Conservation (phyloP, 257 asterid genomes). For the Paraleonurus japonicus region DNA sequence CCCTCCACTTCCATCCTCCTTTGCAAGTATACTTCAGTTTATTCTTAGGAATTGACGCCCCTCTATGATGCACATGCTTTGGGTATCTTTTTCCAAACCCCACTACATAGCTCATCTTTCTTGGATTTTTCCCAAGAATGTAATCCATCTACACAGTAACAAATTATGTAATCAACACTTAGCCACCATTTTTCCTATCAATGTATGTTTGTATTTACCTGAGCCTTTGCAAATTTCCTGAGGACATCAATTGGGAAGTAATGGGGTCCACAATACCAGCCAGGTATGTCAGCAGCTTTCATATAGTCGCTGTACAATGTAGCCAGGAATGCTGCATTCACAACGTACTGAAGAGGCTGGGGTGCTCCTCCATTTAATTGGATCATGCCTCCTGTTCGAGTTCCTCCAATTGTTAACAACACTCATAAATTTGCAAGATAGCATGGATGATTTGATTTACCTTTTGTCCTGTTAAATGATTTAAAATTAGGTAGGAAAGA, state of each 20-base stretch:
- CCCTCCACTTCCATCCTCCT: slow-evolving; percentile 6
- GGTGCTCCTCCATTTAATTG: not conserved
- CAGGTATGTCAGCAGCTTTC: not conserved
- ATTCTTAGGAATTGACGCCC: not conserved
- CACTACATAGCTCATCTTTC: slow-evolving; percentile 2
- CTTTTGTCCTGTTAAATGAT: not conserved
- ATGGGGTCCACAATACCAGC: not conserved
- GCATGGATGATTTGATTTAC: not conserved
- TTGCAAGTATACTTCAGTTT: not conserved
- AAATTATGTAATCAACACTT: not conserved
- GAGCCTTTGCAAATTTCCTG: not conserved
- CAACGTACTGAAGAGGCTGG: not conserved
- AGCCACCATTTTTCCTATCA: not conserved
- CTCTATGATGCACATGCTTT: slow-evolving; percentile 1
- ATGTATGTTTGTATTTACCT: not conserved
- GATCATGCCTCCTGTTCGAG: slow-evolving; percentile 1
- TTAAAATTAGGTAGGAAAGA: not conserved
- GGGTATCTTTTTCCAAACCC: not conserved
- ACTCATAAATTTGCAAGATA: not conserved
- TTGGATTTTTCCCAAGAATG: slow-evolving; percentile 5
- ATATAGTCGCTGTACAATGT: not conserved
- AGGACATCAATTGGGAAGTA: not conserved
- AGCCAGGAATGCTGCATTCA: slow-evolving; percentile 3
- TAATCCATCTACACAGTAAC: not conserved
- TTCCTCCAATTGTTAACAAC: not conserved